Evolutionary conservation across 306 rosid species (phyloP), one percentile per base, ranked within the genome.

Genomic region (Vicia sativa): DNA sequence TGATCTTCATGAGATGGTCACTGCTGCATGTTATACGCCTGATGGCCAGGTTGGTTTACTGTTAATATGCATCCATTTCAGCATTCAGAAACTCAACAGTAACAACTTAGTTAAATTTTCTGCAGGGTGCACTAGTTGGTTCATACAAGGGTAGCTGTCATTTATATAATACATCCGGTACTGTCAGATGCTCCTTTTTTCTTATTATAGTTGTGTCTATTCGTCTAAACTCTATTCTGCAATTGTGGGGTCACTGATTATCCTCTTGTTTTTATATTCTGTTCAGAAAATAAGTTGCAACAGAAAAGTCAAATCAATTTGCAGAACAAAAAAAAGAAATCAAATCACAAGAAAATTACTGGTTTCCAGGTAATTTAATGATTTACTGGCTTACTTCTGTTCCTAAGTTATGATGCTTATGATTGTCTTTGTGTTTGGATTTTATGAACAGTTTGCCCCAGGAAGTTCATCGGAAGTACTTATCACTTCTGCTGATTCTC

Each of bases 1-100:
- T 62, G 99, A 95, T 86, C 75, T 85, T 81, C 97, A 87, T 68
- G 97, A 95, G 92, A 90, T 95, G 97, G 95, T 95, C 82, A 95
- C 99, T 65, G 87, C 99, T 65, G 97, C 99, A 74, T 90, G 99
- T 83, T 95, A 90, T 74, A 90, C 99, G 11, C 96, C 99, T 37
- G 99, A 95, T 85, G 99, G 99, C 65, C 96, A 95, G 99, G 99
- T 95, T 82, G 87, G 88, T 81, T 61, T 48, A 37, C 31, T 59
- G 35, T 64, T 63, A 60, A 56, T 45, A 21, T 64, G 71, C 78
- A 41, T 74, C 28, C 49, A 48, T 48, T 45, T 56, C 16, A 31
- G n/a, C 57, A 15, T 35, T 11, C 14, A 9, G 34, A 16, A 70
- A 11, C 54, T 68, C 19, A 38, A 46, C 73, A 59, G 79, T 74